Base-by-base conservation (phyloP, 2,329 filamentous ascomycete genomes). In the Chrysoporthe austroafricana region DNA sequence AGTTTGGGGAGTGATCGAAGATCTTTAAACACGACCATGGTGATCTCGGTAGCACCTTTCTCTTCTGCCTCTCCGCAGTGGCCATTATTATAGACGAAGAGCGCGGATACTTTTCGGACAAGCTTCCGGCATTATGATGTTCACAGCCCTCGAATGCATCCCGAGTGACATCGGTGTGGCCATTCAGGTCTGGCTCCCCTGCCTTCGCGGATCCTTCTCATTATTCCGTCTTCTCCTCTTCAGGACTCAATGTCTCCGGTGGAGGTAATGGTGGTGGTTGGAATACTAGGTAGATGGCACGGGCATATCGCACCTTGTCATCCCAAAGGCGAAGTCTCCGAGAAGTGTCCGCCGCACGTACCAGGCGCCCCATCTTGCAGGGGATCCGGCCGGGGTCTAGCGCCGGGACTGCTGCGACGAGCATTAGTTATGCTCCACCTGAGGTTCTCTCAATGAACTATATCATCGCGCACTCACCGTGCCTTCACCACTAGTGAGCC, bases 321-420 rank as follows among this genome's bases (percentile, higher is more conserved):
- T 54, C 50, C 11, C 50, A 16, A 54, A 5, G 39, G 57, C 39
- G 44, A 60, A 60, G 57, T 60, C 57, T 60, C 57, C 57, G 57
- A 60, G 36, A 60, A 44, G 57, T 42, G 39, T 60, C 57, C 57
- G 57, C 11, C 0, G 39, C 11, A 11, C 39, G 26, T n/a, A 16
- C 34, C 8, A 44, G 32, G 18, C 39, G n/a, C 57, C 13, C 2
- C 16, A 39, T 36, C 3, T 14, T 14, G 54, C 32, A 39, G 26
- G 26, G 26, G 26, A 26, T 26, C 26, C 2, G 26, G 26, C 26
- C 2, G 26, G 26, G 26, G 26, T 26, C 26, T 26, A 26, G 26
- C 26, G 26, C 26, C 26, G 26, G 26, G 26, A 26, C 6, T 57
- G 32, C 21, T 50, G n/a, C 4, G 48, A 11, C 21, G 14, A 11